These are phyloP conservation scores for Aureobasidium sp. DNA, from an alignment of 2,329 filamentous ascomycete genomes.

Conservation along the genomic window DNA sequence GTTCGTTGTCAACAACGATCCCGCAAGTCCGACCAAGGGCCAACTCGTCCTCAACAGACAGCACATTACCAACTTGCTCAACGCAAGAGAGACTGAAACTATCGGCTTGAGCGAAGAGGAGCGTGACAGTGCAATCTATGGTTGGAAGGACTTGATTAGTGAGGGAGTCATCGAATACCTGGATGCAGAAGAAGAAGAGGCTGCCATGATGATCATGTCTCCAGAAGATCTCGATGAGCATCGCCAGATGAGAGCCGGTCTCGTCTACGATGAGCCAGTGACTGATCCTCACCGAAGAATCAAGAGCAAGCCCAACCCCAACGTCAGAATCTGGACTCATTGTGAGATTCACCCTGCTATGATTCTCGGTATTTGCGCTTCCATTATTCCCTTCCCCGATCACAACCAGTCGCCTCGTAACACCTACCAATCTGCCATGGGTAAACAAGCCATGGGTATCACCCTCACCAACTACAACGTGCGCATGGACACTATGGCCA, in stretches of 20 bases:
- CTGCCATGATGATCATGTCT: conserved; percentile 98
- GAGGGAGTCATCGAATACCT: conserved; percentile 89
- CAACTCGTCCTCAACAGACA: conserved; percentile 75
- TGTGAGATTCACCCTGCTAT: conserved; percentile 99
- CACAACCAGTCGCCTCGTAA: conserved; percentile 98
- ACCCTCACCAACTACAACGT: conserved; percentile 95
- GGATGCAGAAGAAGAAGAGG: conserved; percentile 97
- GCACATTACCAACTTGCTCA: conserved; percentile 68
- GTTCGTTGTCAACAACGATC: conserved; percentile 85
- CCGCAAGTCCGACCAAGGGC: conserved; percentile 64
- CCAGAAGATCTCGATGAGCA: conserved; percentile 78
- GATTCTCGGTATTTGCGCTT: conserved; percentile 96
- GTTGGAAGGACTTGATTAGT: conserved; percentile 80
- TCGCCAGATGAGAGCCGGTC: conserved; percentile 29
- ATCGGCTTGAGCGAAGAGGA: conserved; percentile 52
- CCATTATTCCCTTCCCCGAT: conserved; percentile 98
- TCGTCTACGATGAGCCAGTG: conserved; percentile 48
- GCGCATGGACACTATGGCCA: conserved; percentile 99
- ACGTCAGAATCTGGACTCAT: conserved; percentile 89
- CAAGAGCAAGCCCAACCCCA: conserved; percentile 78
- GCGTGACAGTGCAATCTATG: conserved; percentile 56
- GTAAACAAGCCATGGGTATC: conserved; percentile 99
- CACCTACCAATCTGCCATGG: conserved; percentile 98
- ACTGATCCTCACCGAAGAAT: conserved; percentile 75
- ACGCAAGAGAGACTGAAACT: conserved; percentile 56